Evolutionary conservation across 2,329 filamentous ascomycete genomes (phyloP).

Genomic region (Colletotrichum abscissum): DNA sequence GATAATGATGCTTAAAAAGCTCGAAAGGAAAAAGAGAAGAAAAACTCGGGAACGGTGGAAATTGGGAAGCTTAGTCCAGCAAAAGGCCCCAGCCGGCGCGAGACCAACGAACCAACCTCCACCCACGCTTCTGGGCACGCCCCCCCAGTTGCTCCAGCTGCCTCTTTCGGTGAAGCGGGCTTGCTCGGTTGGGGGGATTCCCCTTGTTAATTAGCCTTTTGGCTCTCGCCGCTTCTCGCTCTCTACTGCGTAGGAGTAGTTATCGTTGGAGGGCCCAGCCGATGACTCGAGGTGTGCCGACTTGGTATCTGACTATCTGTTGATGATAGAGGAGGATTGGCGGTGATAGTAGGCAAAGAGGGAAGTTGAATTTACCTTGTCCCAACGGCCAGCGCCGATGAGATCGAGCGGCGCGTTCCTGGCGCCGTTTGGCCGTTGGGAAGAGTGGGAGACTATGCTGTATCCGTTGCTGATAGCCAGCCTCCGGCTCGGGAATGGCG

Average conservation of each 20-base stretch:
- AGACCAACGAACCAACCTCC: background rate
- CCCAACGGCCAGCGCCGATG: constrained; percentile 20
- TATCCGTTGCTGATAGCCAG: background rate
- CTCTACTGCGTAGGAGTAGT: background rate
- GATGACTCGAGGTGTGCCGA: background rate
- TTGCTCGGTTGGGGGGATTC: background rate
- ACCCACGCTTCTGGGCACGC: background rate
- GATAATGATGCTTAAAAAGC: background rate
- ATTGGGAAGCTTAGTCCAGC: constrained; percentile 13
- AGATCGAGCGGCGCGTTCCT: constrained; percentile 1
- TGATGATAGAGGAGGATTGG: background rate
- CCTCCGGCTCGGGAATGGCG: background rate
- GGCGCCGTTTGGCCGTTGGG: background rate
- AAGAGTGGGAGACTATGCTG: background rate
- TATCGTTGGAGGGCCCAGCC: background rate
- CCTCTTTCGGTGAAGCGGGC: constrained; percentile 33
- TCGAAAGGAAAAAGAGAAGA: background rate
- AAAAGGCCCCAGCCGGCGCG: constrained; percentile 1
- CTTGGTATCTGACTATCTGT: background rate
- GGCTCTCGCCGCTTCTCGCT: background rate
- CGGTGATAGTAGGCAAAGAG: background rate
- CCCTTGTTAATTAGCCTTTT: background rate
- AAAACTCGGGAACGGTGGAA: background rate
- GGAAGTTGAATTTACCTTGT: constrained; percentile 9
- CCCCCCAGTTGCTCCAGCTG: constrained; percentile 21